These are phyloP conservation scores for Rasamsonia emersonii DNA, from an alignment of 2,329 filamentous ascomycete genomes.

Conservation along the genomic window DNA sequence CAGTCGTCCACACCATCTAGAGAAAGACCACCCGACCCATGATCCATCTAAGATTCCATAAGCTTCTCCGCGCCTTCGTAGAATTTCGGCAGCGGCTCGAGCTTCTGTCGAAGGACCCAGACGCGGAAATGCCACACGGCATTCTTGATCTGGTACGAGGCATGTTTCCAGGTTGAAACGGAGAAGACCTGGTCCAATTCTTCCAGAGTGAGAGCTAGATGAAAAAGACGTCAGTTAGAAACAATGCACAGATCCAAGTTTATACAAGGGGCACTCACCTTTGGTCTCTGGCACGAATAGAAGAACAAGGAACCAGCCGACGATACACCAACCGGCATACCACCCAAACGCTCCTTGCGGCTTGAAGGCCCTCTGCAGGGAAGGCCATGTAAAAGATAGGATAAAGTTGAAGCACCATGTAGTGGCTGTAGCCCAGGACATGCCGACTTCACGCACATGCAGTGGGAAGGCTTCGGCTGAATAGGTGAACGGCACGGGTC, in stretches of 20 bases:
- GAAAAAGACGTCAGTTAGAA: slow-evolving; percentile 9
- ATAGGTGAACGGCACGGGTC: slow-evolving; percentile 56
- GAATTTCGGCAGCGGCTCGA: slow-evolving; percentile 25
- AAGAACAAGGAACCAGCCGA: slow-evolving; percentile 45
- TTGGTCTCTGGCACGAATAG: slow-evolving; percentile 46
- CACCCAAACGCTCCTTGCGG: slow-evolving; percentile 48
- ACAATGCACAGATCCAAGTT: neutral
- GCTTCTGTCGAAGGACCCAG: slow-evolving; percentile 29
- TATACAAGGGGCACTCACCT: slow-evolving; percentile 12
- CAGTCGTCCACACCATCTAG: too few relatives aligned
- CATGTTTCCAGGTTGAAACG: slow-evolving; percentile 40
- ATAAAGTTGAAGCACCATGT: slow-evolving; percentile 51
- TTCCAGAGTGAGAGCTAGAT: slow-evolving; percentile 31
- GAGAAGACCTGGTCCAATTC: slow-evolving; percentile 47
- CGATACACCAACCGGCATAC: slow-evolving; percentile 49
- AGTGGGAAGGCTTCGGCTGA: slow-evolving; percentile 57
- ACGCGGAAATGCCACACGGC: slow-evolving; percentile 32
- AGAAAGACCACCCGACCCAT: too few relatives aligned
- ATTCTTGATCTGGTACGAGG: slow-evolving; percentile 31
- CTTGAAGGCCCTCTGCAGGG: slow-evolving; percentile 39
- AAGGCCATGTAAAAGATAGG: slow-evolving; percentile 46
- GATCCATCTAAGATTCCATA: slow-evolving; percentile 11
- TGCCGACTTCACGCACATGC: slow-evolving; percentile 53
- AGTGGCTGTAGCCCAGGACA: slow-evolving; percentile 49
- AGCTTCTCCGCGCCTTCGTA: slow-evolving; percentile 22